phyloP scores from a whole-genome alignment of 306 rosid species.

The Lathyrus aphaca region DNA sequence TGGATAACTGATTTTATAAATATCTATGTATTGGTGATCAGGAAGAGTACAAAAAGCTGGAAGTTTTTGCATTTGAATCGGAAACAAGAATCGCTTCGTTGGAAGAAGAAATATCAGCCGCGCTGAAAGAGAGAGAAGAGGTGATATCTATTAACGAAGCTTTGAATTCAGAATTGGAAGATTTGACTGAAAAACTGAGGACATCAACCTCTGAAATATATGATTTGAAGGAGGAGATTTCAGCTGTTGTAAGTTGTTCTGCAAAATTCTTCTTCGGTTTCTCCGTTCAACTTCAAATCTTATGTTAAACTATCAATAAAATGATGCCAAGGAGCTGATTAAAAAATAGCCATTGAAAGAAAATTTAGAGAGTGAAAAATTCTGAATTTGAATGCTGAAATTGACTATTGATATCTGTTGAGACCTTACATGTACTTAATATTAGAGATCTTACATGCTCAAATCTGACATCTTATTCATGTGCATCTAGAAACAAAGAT shows the following conservation, averaged over 20 bases:
- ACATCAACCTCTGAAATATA: constrained; percentile 55
- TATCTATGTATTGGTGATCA: constrained; percentile 36
- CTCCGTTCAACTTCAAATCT: neutral
- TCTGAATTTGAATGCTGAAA: constrained; percentile 19
- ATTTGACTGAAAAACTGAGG: constrained; percentile 57
- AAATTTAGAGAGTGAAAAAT: neutral
- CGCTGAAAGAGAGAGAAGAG: constrained; percentile 63
- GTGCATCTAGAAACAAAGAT: constrained; percentile 57
- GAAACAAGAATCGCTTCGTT: constrained; percentile 66
- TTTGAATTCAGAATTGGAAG: constrained; percentile 64
- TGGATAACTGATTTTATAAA: constrained; percentile 12
- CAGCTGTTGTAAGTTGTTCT: constrained; percentile 66
- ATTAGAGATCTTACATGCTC: neutral
- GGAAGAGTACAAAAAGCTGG: constrained; percentile 81
- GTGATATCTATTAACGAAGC: constrained; percentile 56
- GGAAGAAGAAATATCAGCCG: constrained; percentile 62
- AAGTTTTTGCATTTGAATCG: constrained; percentile 70
- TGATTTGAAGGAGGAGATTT: constrained; percentile 64
- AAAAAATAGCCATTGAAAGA: constrained; percentile 10
- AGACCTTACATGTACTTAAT: neutral
- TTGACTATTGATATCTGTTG: constrained; percentile 1
- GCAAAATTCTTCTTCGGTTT: constrained; percentile 32
- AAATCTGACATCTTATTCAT: constrained; percentile 39
- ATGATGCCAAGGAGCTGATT: constrained; percentile 1
- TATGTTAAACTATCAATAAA: constrained; percentile 8